A percentile compares a stretch with the other conserved stretches of the same genome.
phyloP scores from a whole-genome alignment of 2,329 filamentous ascomycete species.

The Fusarium humuli region DNA sequence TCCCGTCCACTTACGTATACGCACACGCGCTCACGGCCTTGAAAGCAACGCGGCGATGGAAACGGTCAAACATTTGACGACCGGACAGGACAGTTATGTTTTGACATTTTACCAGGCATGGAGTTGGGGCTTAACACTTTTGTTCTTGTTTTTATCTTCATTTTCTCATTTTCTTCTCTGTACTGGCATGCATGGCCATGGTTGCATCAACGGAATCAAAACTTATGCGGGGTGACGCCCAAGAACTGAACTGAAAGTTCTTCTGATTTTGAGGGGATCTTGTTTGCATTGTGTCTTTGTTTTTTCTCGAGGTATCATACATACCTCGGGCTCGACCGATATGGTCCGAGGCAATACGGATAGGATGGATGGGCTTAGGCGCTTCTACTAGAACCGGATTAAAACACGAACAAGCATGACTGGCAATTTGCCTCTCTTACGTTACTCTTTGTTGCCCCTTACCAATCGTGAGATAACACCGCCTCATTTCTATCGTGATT shows the following conservation, averaged over 20 bases:
- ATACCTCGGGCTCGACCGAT: background rate
- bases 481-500: constrained; percentile 6
- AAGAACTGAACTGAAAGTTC: constrained; percentile 18
- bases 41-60: constrained; percentile 35
- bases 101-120: constrained; percentile 37
- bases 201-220: constrained; percentile 38
- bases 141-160: constrained; percentile 11
- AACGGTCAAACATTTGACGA: constrained; percentile 18
- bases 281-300: constrained; percentile 31
- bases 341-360: constrained; percentile 23
- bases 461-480: constrained; percentile 23
- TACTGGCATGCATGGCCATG: constrained; percentile 41
- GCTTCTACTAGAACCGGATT: constrained; percentile 34
- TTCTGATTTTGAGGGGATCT: constrained; percentile 30
- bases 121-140: constrained; percentile 37
- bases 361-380: constrained; percentile 24
- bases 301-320: constrained; percentile 14
- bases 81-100: constrained; percentile 30
- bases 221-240: constrained; percentile 23
- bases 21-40: constrained; percentile 35
- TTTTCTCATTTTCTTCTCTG: constrained; percentile 20
- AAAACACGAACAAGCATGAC: constrained; percentile 37
- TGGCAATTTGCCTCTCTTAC: constrained; percentile 33
- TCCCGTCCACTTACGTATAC: constrained; percentile 29
- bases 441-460: constrained; percentile 20